Percentiles rank a stretch among this genome's conserved stretches.
Conservation (phyloP, 495 filamentous ascomycete genomes). For the Aspergillus leporis region DNA sequence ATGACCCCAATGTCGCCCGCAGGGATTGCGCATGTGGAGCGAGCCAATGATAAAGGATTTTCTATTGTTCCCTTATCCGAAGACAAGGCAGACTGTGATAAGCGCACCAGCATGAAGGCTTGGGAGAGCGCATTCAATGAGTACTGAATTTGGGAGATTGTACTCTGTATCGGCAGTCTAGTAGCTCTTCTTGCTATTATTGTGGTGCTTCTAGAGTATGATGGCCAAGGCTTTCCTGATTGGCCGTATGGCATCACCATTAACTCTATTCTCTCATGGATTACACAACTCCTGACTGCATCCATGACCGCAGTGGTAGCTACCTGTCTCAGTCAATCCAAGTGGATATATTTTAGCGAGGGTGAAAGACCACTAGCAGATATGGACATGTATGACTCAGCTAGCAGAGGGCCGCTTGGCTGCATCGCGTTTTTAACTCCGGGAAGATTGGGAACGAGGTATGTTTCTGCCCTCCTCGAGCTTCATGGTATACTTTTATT, state of each 20-base stretch:
- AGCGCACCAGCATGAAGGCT: neutral
- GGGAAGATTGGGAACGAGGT: constrained; percentile 3
- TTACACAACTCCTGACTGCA: neutral
- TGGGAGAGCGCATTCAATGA: neutral
- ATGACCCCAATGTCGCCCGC: too few species aligned
- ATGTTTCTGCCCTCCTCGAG: neutral
- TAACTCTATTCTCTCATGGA: constrained; percentile 19
- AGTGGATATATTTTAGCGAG: constrained; percentile 2
- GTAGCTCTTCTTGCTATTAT: constrained; percentile 21
- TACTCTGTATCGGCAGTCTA: constrained; percentile 11
- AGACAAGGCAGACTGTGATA: neutral
- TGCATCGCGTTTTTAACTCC: neutral
- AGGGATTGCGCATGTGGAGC: neutral
- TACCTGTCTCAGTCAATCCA: constrained; percentile 1
- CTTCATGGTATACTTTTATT: neutral
- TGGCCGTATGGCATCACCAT: constrained; percentile 37
- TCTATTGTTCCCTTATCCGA: neutral
- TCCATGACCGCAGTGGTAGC: constrained; percentile 1
- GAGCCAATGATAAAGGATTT: neutral
- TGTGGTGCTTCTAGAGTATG: constrained; percentile 26
- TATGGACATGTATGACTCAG: constrained; percentile 3
- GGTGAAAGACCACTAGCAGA: constrained; percentile 3
- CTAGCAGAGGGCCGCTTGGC: neutral
- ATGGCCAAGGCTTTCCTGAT: constrained; percentile 25
- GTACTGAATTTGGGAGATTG: constrained; percentile 16